A percentile compares a stretch with the other conserved stretches of the same genome.
Conservation (phyloP, 1,139 yeast genomes). For the Pneumocystis carinii region DNA sequence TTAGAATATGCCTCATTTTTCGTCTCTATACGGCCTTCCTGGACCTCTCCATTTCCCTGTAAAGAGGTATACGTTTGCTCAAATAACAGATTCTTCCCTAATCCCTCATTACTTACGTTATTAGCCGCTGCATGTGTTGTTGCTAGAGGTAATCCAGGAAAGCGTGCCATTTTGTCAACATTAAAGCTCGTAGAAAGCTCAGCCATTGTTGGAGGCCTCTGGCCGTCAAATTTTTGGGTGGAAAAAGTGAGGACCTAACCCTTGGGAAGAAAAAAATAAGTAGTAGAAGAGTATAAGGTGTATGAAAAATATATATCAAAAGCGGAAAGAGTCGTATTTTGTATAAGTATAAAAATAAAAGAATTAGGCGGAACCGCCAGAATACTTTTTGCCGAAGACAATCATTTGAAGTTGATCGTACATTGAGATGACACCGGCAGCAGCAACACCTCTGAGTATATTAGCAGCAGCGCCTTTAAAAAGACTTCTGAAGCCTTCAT, state of each 20-base stretch:
- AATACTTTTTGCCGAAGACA: slow-evolving; percentile 59
- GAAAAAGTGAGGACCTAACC: too few species aligned
- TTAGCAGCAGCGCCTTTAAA: slow-evolving; percentile 83
- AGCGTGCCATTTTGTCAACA: background rate
- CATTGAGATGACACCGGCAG: slow-evolving; percentile 72
- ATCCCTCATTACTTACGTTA: background rate
- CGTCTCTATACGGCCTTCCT: background rate
- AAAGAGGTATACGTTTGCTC: background rate
- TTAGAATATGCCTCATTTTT: slow-evolving; percentile 13
- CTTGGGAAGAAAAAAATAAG: too few species aligned
- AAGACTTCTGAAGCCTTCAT: slow-evolving; percentile 56
- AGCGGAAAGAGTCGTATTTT: too few species aligned
- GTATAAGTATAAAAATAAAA: too few species aligned
- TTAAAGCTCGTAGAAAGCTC: background rate
- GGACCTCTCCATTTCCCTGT: background rate
- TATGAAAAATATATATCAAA: too few species aligned
- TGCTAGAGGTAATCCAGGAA: background rate
- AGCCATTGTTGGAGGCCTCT: background rate
- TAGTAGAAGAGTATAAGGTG: too few species aligned
- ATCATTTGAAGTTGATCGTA: slow-evolving; percentile 66
- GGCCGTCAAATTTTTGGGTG: background rate
- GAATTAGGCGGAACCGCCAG: slow-evolving; percentile 15
- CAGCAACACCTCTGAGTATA: slow-evolving; percentile 79
- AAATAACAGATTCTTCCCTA: background rate
- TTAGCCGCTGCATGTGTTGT: background rate